Evolutionary conservation across 2,329 filamentous ascomycete species (phyloP).

Genomic region (Ophiocordyceps sinensis): DNA sequence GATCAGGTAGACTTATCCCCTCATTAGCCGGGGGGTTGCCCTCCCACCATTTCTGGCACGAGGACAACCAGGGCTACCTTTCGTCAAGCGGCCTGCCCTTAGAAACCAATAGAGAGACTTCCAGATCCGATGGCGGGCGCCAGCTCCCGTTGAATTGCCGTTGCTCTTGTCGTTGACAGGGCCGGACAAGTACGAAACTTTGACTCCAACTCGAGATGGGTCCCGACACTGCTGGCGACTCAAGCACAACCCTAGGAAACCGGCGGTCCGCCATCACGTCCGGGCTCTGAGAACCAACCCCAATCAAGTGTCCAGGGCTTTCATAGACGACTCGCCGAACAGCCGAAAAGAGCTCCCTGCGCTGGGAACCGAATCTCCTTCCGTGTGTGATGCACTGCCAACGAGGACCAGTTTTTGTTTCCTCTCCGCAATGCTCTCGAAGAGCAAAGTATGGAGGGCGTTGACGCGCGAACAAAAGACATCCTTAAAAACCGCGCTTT

Average conservation of each 20-base stretch:
- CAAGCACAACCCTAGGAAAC: neutral
- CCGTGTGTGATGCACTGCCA: conserved; percentile 71
- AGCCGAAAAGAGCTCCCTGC: neutral
- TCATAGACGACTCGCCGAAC: neutral
- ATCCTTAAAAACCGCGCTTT: conserved; percentile 82
- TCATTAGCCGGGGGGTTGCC: conserved; percentile 28
- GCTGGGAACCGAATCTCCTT: conserved; percentile 33
- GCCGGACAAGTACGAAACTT: conserved; percentile 80
- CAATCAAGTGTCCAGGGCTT: neutral
- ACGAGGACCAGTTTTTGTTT: conserved; percentile 92
- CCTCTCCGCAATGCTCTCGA: conserved; percentile 41
- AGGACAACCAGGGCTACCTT: conserved; percentile 33
- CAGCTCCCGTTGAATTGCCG: neutral
- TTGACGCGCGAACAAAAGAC: conserved; percentile 75
- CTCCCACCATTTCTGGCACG: conserved; percentile 35
- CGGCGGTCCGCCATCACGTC: neutral
- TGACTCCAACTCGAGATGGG: conserved; percentile 90
- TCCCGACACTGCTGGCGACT: conserved; percentile 36
- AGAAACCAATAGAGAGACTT: conserved; percentile 7
- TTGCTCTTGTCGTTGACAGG: conserved; percentile 4
- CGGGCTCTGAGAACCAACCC: neutral
- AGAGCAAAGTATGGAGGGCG: conserved; percentile 43
- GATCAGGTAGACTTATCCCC: conserved; percentile 33
- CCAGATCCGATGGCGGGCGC: conserved; percentile 3
- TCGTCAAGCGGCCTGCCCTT: conserved; percentile 19